A percentile compares a stretch with the other conserved stretches of the same genome.
These are phyloP conservation scores for Syzygium aqueum DNA, from an alignment of 345 rosid genomes.

Conservation along the genomic window DNA sequence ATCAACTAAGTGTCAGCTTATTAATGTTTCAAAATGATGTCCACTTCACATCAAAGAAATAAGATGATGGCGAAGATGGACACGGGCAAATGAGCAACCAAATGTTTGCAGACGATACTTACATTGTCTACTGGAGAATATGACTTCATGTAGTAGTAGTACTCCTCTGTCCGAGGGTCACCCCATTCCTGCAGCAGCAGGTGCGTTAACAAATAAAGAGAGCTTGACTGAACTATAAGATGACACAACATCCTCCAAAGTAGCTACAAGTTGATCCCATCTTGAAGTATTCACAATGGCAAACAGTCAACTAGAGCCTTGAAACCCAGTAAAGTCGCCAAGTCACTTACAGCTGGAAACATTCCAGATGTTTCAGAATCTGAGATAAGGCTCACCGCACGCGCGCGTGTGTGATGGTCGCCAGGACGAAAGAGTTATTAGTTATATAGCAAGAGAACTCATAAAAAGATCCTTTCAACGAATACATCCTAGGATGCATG, in stretches of 20 bases:
- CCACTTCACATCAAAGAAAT: not conserved
- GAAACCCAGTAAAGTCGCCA: not conserved
- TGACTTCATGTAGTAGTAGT: constrained; percentile 81
- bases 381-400: not conserved
- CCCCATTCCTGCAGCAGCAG: constrained; percentile 79
- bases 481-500: not conserved
- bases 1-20: not conserved
- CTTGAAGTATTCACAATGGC: too few species aligned
- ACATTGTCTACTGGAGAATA: constrained; percentile 96
- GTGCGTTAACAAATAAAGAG: not conserved
- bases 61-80: not conserved
- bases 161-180: constrained; percentile 88
- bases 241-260: not conserved
- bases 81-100: not conserved
- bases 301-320: not conserved
- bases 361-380: not conserved
- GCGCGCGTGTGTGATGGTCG: not conserved
- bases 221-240: not conserved
- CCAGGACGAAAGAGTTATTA: not conserved
- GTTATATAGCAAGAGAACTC: not conserved
- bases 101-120: constrained; percentile 2
- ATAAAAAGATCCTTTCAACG: not conserved
- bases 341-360: not conserved
- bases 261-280: not conserved
- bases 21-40: not conserved